Evolutionary conservation across 768 basidiomycete species (phyloP), one percentile per base, ranked within the genome.

Genomic region (Amyloporia xantha): DNA sequence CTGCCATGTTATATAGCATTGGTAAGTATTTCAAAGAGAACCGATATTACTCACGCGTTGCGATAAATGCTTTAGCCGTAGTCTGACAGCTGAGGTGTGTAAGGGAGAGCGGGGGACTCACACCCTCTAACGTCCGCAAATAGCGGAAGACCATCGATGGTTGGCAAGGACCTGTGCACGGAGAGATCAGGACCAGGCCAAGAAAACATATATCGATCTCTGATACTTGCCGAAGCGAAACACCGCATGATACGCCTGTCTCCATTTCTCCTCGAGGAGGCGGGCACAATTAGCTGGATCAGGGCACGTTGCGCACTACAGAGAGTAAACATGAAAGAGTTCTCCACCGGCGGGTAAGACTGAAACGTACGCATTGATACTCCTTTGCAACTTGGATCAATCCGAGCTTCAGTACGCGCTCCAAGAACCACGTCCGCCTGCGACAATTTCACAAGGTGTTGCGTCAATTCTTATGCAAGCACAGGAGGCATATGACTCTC

Each of bases 141-240:
- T 92, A 95, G 24, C 94, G 86, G 62, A 84, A 93, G 20, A 92
- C 87, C 85, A 94, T 91, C 26, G 86, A 89, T 1, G 91, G 90
- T 68, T 91, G 90, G 50, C 85, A 87, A 1, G 88, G 87, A 5
- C 86, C 84, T 88, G 44, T 17, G n/a, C n/a, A n/a, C n/a, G 37
- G 42, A 17, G 9, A 25, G 19, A n/a, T 11, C 33, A 23, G n/a
- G n/a, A n/a, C n/a, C n/a, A n/a, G n/a, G n/a, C n/a, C n/a, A n/a
- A n/a, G n/a, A n/a, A n/a, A n/a, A n/a, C n/a, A n/a, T n/a, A n/a
- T n/a, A n/a, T 36, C 39, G 47, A 20, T 20, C 21, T 15, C 25
- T 25, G 47, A 17, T 36, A 17, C 19, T 44, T 39, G 81, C 89
- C 92, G 64, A 92, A 93, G 37, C 91, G 79, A 63, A 91, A 90